phyloP scores from a whole-genome alignment of 140 eudicot species.

The Flaveria floridana region DNA sequence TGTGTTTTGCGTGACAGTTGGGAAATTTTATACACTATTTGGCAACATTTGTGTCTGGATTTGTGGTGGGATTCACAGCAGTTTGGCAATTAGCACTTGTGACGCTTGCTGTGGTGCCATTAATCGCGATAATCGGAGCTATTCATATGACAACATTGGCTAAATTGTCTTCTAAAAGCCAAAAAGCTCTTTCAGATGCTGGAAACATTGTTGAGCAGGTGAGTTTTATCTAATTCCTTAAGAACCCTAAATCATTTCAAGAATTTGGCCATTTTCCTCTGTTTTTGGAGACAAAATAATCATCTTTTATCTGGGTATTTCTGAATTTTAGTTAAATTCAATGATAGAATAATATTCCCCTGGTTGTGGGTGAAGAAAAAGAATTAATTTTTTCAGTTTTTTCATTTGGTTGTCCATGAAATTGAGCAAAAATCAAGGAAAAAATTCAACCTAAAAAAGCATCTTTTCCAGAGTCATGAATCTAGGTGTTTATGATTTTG shows the following conservation, averaged over 20 bases:
- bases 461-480: constrained; percentile 4
- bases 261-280: constrained; percentile 10
- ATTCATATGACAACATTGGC: constrained; percentile 66
- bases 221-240: background rate
- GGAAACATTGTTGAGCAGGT: constrained; percentile 94
- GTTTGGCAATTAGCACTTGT: constrained; percentile 89
- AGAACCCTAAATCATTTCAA: background rate
- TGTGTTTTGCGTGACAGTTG: constrained; percentile 46
- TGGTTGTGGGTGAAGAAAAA: constrained; percentile 18
- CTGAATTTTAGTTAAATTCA: background rate
- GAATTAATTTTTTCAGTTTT: background rate
- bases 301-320: constrained; percentile 16
- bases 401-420: constrained; percentile 26
- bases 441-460: background rate
- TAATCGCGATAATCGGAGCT: constrained; percentile 81
- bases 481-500: background rate
- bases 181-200: constrained; percentile 82
- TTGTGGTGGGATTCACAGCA: constrained; percentile 93
- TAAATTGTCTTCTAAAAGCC: constrained; percentile 75
- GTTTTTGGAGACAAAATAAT: background rate
- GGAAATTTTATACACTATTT: constrained; percentile 88
- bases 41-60: constrained; percentile 93
- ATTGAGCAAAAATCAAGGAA: background rate
- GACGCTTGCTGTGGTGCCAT: constrained; percentile 86
- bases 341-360: background rate